Percentiles rank a stretch among this genome's conserved stretches.
Conservation (phyloP, 2,329 filamentous ascomycete genomes). For the Pestalotiopsis sp. region DNA sequence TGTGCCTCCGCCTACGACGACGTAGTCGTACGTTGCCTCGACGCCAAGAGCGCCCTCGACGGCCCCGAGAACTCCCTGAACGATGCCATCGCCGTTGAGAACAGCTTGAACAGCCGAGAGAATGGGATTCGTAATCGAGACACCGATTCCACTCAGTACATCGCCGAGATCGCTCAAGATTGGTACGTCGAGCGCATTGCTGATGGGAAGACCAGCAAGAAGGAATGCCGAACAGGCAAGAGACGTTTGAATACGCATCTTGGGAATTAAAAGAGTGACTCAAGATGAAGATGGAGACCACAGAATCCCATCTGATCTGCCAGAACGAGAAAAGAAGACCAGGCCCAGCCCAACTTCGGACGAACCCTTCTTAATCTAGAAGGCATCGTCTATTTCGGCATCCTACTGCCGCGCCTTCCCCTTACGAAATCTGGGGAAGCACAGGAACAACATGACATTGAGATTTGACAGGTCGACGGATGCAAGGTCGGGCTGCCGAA, state of each 20-base stretch:
- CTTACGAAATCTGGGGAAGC: not conserved
- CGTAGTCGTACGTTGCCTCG: constrained; percentile 18
- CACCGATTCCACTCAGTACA: constrained; percentile 29
- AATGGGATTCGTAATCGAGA: constrained; percentile 20
- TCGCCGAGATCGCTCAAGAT: constrained; percentile 16
- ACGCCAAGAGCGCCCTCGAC: constrained; percentile 11
- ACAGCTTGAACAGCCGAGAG: constrained; percentile 1
- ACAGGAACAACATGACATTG: not conserved
- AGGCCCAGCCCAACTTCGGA: not conserved
- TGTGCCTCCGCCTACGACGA: constrained; percentile 39
- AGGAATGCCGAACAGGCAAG: constrained; percentile 5
- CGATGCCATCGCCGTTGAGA: constrained; percentile 12
- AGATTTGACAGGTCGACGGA: not conserved
- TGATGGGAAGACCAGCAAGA: not conserved
- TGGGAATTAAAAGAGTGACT: constrained; percentile 7
- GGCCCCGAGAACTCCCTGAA: constrained; percentile 10
- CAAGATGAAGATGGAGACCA: not conserved
- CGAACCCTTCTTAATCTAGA: not conserved
- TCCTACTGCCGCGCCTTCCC: not conserved
- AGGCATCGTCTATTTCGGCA: not conserved
- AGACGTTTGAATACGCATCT: constrained; percentile 1
- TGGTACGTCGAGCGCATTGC: not conserved
- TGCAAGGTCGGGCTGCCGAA: constrained; percentile 2
- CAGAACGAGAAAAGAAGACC: not conserved
- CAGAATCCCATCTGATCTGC: not conserved